Evolutionary conservation across 225 moss, liverwort and hornwort species (phyloP).

Genomic region (Marchantia polymorpha): DNA sequence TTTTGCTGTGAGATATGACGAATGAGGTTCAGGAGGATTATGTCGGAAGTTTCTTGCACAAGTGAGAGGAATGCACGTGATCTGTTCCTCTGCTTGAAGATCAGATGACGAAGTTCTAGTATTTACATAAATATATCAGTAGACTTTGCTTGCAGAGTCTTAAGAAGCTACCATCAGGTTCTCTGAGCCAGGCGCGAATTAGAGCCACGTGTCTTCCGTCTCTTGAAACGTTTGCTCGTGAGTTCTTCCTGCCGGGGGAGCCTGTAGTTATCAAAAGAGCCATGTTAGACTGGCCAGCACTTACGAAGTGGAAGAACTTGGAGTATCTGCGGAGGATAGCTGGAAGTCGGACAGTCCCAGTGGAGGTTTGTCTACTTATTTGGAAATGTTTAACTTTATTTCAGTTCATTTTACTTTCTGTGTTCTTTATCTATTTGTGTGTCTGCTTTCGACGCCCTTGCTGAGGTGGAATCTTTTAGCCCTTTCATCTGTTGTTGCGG

Average conservation of each 20-base stretch:
- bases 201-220: constrained; percentile 60
- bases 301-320: constrained; percentile 75
- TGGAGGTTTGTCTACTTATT: constrained; percentile 56
- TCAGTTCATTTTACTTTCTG: too few relatives aligned
- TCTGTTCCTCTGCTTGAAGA: neutral
- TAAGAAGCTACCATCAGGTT: constrained; percentile 51
- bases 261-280: constrained; percentile 63
- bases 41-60: neutral
- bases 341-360: constrained; percentile 83
- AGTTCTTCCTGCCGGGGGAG: constrained; percentile 59
- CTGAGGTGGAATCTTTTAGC: neutral
- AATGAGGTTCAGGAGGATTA: neutral
- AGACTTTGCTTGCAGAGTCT: constrained; percentile 51
- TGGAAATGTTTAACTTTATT: neutral
- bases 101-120: neutral
- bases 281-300: constrained; percentile 81
- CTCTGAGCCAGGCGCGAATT: constrained; percentile 47
- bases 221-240: constrained; percentile 68
- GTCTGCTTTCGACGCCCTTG: neutral
- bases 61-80: neutral
- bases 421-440: neutral
- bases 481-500: neutral
- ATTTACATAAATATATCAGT: neutral
- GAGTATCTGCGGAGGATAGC: constrained; percentile 61
- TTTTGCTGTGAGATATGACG: neutral